phyloP scores from a whole-genome alignment of 345 rosid species.

The Barbarea vulgaris region DNA sequence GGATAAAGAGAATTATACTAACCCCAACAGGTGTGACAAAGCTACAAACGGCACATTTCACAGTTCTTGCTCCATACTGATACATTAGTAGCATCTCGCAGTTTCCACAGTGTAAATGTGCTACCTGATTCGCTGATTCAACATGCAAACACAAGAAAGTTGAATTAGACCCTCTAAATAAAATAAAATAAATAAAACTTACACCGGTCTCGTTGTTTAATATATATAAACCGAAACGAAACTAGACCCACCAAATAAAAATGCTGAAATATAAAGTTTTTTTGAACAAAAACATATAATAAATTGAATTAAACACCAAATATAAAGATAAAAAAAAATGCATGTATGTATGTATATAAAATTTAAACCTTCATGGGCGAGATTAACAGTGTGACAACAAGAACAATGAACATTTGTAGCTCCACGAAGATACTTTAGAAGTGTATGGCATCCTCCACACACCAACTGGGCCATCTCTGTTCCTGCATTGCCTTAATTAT shows the following conservation, averaged over 20 bases:
- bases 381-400: constrained; percentile 93
- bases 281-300: too few relatives aligned
- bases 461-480: constrained; percentile 98
- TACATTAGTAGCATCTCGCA: constrained; percentile 97
- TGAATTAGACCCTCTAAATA: too few relatives aligned
- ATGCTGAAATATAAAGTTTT: too few relatives aligned
- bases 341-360: constrained; percentile 16
- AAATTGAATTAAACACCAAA: neutral
- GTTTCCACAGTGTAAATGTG: constrained; percentile 90
- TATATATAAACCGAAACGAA: too few relatives aligned
- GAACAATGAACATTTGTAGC: constrained; percentile 98
- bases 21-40: constrained; percentile 90
- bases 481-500: constrained; percentile 50
- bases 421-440: constrained; percentile 94
- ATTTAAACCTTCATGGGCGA: constrained; percentile 93
- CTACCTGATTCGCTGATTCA: constrained; percentile 86
- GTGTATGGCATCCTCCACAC: constrained; percentile 97
- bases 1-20: constrained; percentile 31
- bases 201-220: too few relatives aligned
- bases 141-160: constrained; percentile 9
- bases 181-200: too few relatives aligned
- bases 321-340: constrained; percentile 13
- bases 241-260: too few relatives aligned
- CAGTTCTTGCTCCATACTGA: constrained; percentile 90
- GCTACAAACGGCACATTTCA: constrained; percentile 95